Evolutionary conservation across 257 asterid genomes (phyloP), one percentile per base, ranked within the genome.

Genomic region (Penstemon davidsonii): DNA sequence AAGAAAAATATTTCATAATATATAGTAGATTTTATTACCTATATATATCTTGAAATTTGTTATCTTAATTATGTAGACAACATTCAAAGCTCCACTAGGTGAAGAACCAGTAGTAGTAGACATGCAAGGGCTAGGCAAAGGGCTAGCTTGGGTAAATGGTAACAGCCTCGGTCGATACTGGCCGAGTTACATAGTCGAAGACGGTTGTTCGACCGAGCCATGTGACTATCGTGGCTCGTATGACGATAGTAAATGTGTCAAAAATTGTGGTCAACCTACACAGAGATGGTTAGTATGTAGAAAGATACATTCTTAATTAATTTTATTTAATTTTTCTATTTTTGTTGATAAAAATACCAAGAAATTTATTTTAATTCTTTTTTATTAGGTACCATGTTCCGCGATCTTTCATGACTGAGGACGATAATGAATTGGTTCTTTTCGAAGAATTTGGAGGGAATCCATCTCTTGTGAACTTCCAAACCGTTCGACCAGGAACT

Each of bases 141-240:
- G 96, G 2, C 0, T 55, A 4, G 95, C 87, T 6, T 88, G 95
- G 95, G 87, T 90, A 0, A 90, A 91, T 12, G 94, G 95, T 0
- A 68, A 84, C 6, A 82, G 77, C 15, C 56, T 89, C 0, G 96
- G 98, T 2, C 83, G 98, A 5, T 89, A 91, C 25, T 91, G 98
- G 96, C 92, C 96, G 0, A 67, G 81, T 52, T 82, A 43, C 60
- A 6, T 91, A 6, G 87, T 93, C 0, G 71, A 51, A 0, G 79
- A 75, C 3, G 77, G 72, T 40, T 91, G 98, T 41, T 73, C 87
- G 6, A 25, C n/a, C 0, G 81, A 78, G 6, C 77, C 91, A 0
- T 89, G 98, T 19, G 94, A 91, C 73, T 91, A 91, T 61, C 88
- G 96, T 1, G 97, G 96, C 5, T 1, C 61, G 0, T 91, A 88